Evolutionary conservation across 2,329 filamentous ascomycete species (phyloP).

Genomic region (Phoma herbarum): DNA sequence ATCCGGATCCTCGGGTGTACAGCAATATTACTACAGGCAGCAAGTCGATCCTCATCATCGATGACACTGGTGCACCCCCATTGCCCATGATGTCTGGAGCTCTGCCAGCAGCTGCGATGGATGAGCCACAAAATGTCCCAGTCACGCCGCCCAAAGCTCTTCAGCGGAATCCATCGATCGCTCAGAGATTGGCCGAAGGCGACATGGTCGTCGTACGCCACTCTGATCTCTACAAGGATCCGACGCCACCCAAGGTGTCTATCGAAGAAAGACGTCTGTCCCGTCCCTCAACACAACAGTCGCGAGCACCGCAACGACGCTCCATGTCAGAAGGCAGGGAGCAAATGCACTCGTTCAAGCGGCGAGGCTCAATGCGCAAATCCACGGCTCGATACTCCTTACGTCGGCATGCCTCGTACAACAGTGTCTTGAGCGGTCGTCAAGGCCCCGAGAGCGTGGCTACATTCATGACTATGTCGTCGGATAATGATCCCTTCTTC

Average conservation of each 20-base stretch:
- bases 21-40: slow-evolving; percentile 79
- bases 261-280: slow-evolving; percentile 32
- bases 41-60: slow-evolving; percentile 89
- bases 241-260: slow-evolving; percentile 16
- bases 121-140: slow-evolving; percentile 10
- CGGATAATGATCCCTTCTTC: slow-evolving; percentile 52
- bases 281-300: slow-evolving; percentile 29
- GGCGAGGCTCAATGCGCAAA: slow-evolving; percentile 40
- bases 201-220: slow-evolving; percentile 23
- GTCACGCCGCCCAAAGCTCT: slow-evolving; percentile 10
- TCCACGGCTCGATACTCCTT: slow-evolving; percentile 53
- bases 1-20: slow-evolving; percentile 51
- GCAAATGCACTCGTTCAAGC: slow-evolving; percentile 48
- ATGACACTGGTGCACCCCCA: slow-evolving; percentile 68
- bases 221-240: slow-evolving; percentile 34
- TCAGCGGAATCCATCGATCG: slow-evolving; percentile 29
- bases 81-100: slow-evolving; percentile 64
- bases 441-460: slow-evolving; percentile 69
- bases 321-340: slow-evolving; percentile 46
- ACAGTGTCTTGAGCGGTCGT: slow-evolving; percentile 62
- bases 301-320: slow-evolving; percentile 33
- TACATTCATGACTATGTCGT: slow-evolving; percentile 57
- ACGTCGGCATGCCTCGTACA: slow-evolving; percentile 67
- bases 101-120: slow-evolving; percentile 38
- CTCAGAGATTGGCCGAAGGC: slow-evolving; percentile 27